A percentile compares a stretch with the other conserved stretches of the same genome.
phyloP scores from a whole-genome alignment of 2,329 filamentous ascomycete species.

The Fusarium chlamydosporum region DNA sequence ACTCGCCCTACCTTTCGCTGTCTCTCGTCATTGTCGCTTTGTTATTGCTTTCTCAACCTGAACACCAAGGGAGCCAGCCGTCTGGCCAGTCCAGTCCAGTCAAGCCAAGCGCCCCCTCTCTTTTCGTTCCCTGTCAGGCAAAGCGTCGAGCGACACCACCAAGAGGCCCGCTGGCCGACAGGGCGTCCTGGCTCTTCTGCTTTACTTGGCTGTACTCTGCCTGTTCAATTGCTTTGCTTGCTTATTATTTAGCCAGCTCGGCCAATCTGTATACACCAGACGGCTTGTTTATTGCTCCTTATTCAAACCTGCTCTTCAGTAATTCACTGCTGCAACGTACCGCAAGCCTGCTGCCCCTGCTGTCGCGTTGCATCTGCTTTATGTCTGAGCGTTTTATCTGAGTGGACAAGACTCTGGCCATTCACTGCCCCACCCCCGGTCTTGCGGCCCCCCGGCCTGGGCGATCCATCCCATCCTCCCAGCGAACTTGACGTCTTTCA shows the following conservation, averaged over 20 bases:
- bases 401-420: slow-evolving; percentile 44
- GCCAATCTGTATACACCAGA: not conserved
- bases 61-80: slow-evolving; percentile 20
- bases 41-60: slow-evolving; percentile 18
- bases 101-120: slow-evolving; percentile 39
- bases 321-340: slow-evolving; percentile 12
- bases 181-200: slow-evolving; percentile 30
- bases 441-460: slow-evolving; percentile 49
- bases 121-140: slow-evolving; percentile 43
- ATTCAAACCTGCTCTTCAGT: not conserved
- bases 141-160: slow-evolving; percentile 47
- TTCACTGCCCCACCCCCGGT: slow-evolving; percentile 49
- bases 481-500: slow-evolving; percentile 52
- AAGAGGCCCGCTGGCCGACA: slow-evolving; percentile 37
- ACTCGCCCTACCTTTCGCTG: slow-evolving; percentile 34
- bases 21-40: slow-evolving; percentile 36
- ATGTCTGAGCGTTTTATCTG: slow-evolving; percentile 48
- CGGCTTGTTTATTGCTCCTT: not conserved
- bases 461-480: slow-evolving; percentile 47
- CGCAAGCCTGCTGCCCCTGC: slow-evolving; percentile 25
- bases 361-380: slow-evolving; percentile 40
- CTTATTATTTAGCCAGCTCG: slow-evolving; percentile 4
- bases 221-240: slow-evolving; percentile 16
- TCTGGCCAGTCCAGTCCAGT: slow-evolving; percentile 24
- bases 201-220: slow-evolving; percentile 12